Evolutionary conservation across 768 basidiomycete genomes (phyloP), one percentile per base, ranked within the genome.

Genomic region (Hysterangium stoloniferum): DNA sequence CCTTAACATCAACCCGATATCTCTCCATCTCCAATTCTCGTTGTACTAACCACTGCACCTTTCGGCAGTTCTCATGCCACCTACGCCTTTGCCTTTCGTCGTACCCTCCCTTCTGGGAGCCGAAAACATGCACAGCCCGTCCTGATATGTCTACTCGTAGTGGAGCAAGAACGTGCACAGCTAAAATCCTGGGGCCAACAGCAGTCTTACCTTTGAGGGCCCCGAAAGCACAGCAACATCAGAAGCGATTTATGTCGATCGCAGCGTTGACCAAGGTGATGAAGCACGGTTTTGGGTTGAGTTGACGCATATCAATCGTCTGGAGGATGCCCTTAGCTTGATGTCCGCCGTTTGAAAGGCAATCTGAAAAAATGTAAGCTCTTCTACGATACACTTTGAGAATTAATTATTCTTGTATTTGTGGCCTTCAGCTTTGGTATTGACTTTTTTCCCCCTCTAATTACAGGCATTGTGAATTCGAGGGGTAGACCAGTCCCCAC

Each of bases 251-350:
- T 97, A 95, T 60, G 94, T 94, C 12, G 88, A 88, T 51, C 58
- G 70, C n/a, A 62, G 73, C 4, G 78, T 86, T 58, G 96, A 98
- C 61, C 79, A 80, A 17, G 92, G 92, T 25, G 95, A 95, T 59
- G 96, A 98, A 79, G 91, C 98, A 58, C 81, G 89, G 58, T 98
- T 98, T 73, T 89, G 82, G 11, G 86, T 97, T 54, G 96, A 99
- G 71, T 68, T 99, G 55, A 97, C 95, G 41, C 72, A 86, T 59
- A 73, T 99, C 59, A 86, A 90, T 65, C 80, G 91, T 55, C 74
- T 98, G 59, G 88, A 84, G 57, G 89, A 90, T 62, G 88, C 93
- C 38, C 94, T 85, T 66, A 86, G 85, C 66, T 73, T 59, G 94
- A 97, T 68, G 84, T 97, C 63, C 80, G 94, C 60, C 71, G 96